Percentiles rank a stretch among this genome's conserved stretches.
Conservation (phyloP, 306 rosid species). For the Fagus sylvatica region DNA sequence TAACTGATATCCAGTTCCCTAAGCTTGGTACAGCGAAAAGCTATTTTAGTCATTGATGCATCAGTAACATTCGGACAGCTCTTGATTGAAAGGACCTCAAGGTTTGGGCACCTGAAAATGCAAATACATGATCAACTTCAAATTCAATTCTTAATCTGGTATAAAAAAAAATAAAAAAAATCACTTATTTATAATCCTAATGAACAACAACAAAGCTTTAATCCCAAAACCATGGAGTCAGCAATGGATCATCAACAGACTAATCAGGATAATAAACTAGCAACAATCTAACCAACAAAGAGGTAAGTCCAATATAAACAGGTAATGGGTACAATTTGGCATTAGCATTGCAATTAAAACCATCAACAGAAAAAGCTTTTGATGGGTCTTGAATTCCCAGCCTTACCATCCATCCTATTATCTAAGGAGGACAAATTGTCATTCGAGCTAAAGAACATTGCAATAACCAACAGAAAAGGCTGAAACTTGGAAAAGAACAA, state of each 20-base stretch:
- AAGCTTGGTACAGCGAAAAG: conserved; percentile 46
- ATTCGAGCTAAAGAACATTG: too few relatives aligned
- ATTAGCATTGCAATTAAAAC: too few relatives aligned
- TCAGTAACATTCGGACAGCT: conserved; percentile 78
- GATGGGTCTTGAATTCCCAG: too few relatives aligned
- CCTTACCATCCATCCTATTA: too few relatives aligned
- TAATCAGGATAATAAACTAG: neutral
- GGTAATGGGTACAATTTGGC: neutral
- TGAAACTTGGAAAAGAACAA: neutral
- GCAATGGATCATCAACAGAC: too few relatives aligned
- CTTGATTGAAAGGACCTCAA: conserved; percentile 76
- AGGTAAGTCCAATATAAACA: neutral
- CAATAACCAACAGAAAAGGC: too few relatives aligned
- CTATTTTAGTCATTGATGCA: conserved; percentile 54
- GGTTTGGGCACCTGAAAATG: conserved; percentile 62
- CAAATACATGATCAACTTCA: conserved; percentile 13
- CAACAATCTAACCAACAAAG: neutral
- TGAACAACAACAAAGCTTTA: too few relatives aligned
- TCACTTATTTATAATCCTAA: neutral
- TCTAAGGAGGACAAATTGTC: too few relatives aligned
- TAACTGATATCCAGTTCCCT: conserved; percentile 63
- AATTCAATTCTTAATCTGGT: neutral
- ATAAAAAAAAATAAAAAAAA: too few relatives aligned
- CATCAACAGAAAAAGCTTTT: too few relatives aligned
- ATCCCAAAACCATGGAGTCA: too few relatives aligned